Percentiles rank a stretch among this genome's conserved stretches.
These are phyloP conservation scores for Furculomyces boomerangus DNA, from an alignment of 371 early-diverging fungal genomes.

Conservation along the genomic window DNA sequence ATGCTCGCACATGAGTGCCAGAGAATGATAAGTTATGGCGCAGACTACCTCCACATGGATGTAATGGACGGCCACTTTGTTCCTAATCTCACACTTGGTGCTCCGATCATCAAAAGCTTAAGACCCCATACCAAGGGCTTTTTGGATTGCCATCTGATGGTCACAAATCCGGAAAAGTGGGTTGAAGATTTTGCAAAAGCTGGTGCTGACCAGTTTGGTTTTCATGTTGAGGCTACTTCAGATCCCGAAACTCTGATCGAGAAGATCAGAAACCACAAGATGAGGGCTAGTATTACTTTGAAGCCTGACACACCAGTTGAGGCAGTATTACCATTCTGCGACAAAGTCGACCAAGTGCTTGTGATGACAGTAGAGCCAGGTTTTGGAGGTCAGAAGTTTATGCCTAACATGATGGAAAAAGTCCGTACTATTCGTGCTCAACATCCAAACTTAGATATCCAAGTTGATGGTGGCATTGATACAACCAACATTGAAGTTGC, in stretches of 20 bases:
- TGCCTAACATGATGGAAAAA: constrained; percentile 74
- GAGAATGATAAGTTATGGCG: constrained; percentile 71
- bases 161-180: constrained; percentile 85
- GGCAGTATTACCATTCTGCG: constrained; percentile 41
- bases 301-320: constrained; percentile 83
- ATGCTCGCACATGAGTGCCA: constrained; percentile 69
- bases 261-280: constrained; percentile 57
- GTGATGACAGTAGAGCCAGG: constrained; percentile 99
- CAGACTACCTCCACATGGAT: constrained; percentile 91
- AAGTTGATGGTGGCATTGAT: constrained; percentile 96
- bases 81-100: constrained; percentile 91
- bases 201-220: constrained; percentile 79
- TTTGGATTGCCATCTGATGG: constrained; percentile 98
- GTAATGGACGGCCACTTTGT: constrained; percentile 79
- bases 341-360: constrained; percentile 73
- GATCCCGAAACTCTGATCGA: constrained; percentile 58
- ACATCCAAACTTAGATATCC: constrained; percentile 81
- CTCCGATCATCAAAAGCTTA: constrained; percentile 76
- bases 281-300: constrained; percentile 89
- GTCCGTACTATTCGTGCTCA: constrained; percentile 43
- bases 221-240: constrained; percentile 85
- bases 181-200: constrained; percentile 85
- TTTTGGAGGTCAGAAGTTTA: constrained; percentile 90
- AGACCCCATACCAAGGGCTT: constrained; percentile 79
- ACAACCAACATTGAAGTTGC: constrained; percentile 70